Percentiles rank a stretch among this genome's conserved stretches.
phyloP scores from a whole-genome alignment of 371 early-diverging fungal species.

The Coemansia sp. region DNA sequence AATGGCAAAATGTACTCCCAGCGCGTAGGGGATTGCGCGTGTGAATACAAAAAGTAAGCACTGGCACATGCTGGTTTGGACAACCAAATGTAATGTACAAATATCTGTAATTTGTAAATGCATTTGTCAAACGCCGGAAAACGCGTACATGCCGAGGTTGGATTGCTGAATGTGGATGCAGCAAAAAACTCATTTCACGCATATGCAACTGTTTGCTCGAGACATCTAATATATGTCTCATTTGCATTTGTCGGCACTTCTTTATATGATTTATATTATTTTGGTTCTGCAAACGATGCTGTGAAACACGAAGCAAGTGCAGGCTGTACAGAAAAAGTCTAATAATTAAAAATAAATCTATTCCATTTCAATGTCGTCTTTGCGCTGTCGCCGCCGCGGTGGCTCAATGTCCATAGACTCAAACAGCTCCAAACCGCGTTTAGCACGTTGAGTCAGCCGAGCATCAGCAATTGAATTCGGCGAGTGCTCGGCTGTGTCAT shows the following conservation, averaged over 20 bases:
- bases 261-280: not conserved
- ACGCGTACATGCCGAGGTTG: not conserved
- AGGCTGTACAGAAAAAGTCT: slow-evolving; percentile 12
- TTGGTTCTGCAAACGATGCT: not conserved
- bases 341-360: not conserved
- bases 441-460: slow-evolving; percentile 4
- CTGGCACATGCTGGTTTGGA: not conserved
- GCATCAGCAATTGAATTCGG: not conserved
- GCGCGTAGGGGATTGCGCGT: not conserved
- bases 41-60: not conserved
- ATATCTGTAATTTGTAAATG: not conserved
- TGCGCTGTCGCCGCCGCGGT: slow-evolving; percentile 46
- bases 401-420: slow-evolving; percentile 48
- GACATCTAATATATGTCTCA: not conserved
- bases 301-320: not conserved
- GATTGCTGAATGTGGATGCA: not conserved
- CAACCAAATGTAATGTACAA: not conserved
- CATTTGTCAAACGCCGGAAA: not conserved
- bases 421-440: slow-evolving; percentile 23
- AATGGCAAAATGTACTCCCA: not conserved
- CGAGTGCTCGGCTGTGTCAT: not conserved
- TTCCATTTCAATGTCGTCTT: slow-evolving; percentile 37
- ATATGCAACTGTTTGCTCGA: not conserved
- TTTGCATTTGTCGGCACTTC: not conserved
- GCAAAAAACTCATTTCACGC: not conserved